phyloP scores from a whole-genome alignment of 306 rosid genomes.

The Acacia melanoxylon region DNA sequence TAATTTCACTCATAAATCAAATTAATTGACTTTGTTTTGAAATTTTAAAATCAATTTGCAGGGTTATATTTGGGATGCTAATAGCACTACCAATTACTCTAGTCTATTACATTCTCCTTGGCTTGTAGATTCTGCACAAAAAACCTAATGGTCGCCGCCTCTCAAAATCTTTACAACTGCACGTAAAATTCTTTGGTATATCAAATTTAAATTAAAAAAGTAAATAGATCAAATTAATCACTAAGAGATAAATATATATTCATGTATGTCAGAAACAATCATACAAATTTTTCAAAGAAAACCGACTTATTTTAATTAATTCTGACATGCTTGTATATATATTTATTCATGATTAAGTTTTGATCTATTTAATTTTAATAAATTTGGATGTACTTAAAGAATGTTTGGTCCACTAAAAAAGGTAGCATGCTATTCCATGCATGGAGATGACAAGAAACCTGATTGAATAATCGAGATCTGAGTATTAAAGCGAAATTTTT shows the following conservation, averaged over 20 bases:
- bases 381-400: not conserved
- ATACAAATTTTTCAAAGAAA: not conserved
- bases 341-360: not conserved
- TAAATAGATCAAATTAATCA: not conserved
- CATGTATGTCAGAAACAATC: not conserved
- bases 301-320: not conserved
- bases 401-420: conserved; percentile 27
- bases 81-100: conserved; percentile 63
- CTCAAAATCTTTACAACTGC: conserved; percentile 9
- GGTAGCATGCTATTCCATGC: conserved; percentile 18
- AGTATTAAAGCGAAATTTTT: conserved; percentile 32
- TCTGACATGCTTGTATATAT: not conserved
- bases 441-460: not conserved
- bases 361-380: not conserved
- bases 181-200: not conserved
- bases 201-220: not conserved
- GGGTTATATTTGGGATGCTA: conserved; percentile 69
- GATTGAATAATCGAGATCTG: not conserved
- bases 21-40: not conserved
- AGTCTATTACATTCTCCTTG: conserved; percentile 56
- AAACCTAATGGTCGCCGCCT: conserved; percentile 14
- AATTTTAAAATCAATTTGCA: conserved; percentile 16
- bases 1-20: not conserved
- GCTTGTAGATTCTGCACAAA: conserved; percentile 33
- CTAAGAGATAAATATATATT: not conserved